These are phyloP conservation scores for Punctularia strigosozonata DNA, from an alignment of 768 basidiomycete species.

Conservation along the genomic window DNA sequence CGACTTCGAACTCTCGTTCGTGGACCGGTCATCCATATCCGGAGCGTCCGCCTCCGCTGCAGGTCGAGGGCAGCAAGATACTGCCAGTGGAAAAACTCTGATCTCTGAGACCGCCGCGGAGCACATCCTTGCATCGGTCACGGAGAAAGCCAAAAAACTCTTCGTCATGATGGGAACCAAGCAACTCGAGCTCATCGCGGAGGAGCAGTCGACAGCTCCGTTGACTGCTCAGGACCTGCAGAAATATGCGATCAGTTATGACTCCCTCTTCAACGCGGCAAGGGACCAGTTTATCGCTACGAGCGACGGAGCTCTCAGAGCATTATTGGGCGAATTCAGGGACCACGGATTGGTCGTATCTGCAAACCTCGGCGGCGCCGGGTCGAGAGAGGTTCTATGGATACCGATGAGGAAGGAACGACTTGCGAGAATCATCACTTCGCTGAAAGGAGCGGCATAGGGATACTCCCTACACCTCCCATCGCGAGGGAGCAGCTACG, in stretches of 20 bases:
- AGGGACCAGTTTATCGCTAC: conserved; percentile 81
- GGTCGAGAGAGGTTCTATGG: conserved; percentile 60
- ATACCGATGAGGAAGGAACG: conserved; percentile 78
- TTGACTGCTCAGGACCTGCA: conserved; percentile 26
- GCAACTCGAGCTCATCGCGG: conserved; percentile 55
- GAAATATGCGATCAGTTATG: conserved; percentile 49
- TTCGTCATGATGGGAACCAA: conserved; percentile 59
- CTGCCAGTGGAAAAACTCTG: conserved; percentile 19
- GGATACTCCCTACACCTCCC: no score
- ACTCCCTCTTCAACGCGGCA: conserved; percentile 61
- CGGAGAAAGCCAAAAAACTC: conserved; percentile 74
- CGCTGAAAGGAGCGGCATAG: no score
- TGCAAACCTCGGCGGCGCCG: conserved; percentile 19
- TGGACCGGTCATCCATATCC: conserved; percentile 50
- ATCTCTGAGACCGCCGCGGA: conserved; percentile 70
- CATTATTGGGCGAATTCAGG: conserved; percentile 79
- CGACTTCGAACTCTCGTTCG: conserved; percentile 61
- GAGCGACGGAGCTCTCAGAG: conserved; percentile 72
- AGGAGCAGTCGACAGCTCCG: conserved; percentile 19
- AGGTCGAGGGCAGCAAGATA: conserved; percentile 17
- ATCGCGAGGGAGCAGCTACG: no score
- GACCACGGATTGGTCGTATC: conserved; percentile 74
- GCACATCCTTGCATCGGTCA: conserved; percentile 81
- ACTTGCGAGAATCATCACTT: conserved; percentile 35
- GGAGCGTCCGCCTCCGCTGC: conserved; percentile 27